A percentile compares a stretch with the other conserved stretches of the same genome.
Conservation (phyloP, 352 stramenopile species). For the Phytopythium litorale region DNA sequence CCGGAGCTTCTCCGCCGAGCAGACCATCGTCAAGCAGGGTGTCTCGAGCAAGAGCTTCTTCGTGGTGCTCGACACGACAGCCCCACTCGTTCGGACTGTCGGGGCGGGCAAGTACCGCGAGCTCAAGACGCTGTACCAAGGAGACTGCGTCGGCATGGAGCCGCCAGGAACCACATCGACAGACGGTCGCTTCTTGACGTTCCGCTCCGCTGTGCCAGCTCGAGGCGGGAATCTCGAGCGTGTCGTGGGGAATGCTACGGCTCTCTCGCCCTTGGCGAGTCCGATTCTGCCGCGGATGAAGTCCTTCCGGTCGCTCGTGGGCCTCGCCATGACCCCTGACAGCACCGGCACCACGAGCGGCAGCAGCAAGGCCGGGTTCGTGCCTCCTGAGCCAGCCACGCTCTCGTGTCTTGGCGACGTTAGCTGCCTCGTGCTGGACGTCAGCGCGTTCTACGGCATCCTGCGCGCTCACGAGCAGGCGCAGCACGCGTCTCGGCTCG, state of each 20-base stretch:
- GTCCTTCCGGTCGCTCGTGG: conserved; percentile 13
- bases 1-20: conserved; percentile 28
- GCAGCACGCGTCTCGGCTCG: conserved; percentile 39
- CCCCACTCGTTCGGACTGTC: conserved; percentile 41
- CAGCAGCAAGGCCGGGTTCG: conserved; percentile 2
- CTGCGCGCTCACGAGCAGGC: conserved; percentile 42
- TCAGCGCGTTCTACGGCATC: conserved; percentile 43
- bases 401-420: conserved; percentile 55
- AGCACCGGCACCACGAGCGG: neutral
- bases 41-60: conserved; percentile 31
- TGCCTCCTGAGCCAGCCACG: conserved; percentile 30
- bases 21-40: conserved; percentile 37
- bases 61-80: conserved; percentile 39
- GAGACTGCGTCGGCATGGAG: conserved; percentile 52
- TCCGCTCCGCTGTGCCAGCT: conserved; percentile 21
- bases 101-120: conserved; percentile 38
- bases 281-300: conserved; percentile 6
- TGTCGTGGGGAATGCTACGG: neutral
- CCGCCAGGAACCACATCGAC: conserved; percentile 29
- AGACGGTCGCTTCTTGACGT: conserved; percentile 31
- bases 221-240: conserved; percentile 4
- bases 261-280: conserved; percentile 4
- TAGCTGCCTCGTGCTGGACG: conserved; percentile 46
- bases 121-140: conserved; percentile 50
- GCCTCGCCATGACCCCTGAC: conserved; percentile 11